phyloP scores from a whole-genome alignment of 2,329 filamentous ascomycete species.

The Diplodia sapinea region DNA sequence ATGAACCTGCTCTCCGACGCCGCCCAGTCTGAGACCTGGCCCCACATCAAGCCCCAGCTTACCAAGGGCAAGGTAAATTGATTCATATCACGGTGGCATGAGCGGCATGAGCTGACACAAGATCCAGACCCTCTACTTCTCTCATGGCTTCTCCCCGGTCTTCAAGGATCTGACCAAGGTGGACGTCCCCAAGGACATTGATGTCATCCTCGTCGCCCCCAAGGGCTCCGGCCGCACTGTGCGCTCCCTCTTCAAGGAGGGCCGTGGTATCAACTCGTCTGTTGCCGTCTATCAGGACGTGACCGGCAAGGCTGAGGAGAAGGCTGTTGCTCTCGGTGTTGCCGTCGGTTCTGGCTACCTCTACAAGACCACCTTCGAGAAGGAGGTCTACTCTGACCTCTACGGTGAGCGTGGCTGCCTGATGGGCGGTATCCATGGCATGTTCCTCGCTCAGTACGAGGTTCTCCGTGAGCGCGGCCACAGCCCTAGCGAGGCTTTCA shows the following conservation, averaged over 20 bases:
- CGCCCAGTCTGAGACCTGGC: constrained; percentile 98
- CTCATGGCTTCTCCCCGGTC: constrained; percentile 99
- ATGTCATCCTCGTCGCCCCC: constrained; percentile 98
- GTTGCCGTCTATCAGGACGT: constrained; percentile 98
- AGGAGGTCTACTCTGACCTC: constrained; percentile 99
- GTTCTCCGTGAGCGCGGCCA: constrained; percentile 98
- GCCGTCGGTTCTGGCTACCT: constrained; percentile 98
- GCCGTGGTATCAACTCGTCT: constrained; percentile 99
- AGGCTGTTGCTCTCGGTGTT: constrained; percentile 94
- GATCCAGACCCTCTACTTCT: constrained; percentile 95
- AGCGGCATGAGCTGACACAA: constrained; percentile 36
- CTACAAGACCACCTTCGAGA: constrained; percentile 99
- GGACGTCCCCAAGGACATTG: constrained; percentile 91
- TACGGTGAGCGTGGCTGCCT: constrained; percentile 99
- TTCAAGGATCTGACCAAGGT: constrained; percentile 99
- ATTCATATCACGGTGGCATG: constrained; percentile 21
- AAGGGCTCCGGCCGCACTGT: constrained; percentile 99
- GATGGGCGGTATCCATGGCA: constrained; percentile 99
- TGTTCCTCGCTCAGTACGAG: constrained; percentile 99
- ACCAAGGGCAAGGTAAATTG: constrained; percentile 91
- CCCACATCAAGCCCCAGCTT: constrained; percentile 94
- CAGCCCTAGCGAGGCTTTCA: constrained; percentile 98
- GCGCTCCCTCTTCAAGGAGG: constrained; percentile 97
- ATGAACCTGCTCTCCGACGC: constrained; percentile 99
- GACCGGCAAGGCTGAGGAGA: constrained; percentile 97